These are phyloP conservation scores for Gillenia trifoliata DNA, from an alignment of 306 rosid species.

Conservation along the genomic window DNA sequence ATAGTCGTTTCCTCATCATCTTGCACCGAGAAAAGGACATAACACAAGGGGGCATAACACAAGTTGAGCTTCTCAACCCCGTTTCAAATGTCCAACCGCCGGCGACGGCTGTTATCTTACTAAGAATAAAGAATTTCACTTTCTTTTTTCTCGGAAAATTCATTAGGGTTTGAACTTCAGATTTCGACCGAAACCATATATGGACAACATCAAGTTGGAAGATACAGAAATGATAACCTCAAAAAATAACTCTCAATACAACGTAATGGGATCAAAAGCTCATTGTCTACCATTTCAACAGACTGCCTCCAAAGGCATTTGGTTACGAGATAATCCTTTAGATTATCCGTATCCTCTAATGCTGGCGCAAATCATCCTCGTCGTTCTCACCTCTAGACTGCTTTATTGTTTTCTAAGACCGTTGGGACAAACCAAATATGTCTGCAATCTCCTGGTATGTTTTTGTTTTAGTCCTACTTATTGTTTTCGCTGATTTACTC, in stretches of 20 bases:
- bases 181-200: neutral
- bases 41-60: neutral
- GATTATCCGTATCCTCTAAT: constrained; percentile 26
- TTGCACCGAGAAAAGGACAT: neutral
- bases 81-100: neutral
- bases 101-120: neutral
- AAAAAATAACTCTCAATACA: too few species aligned
- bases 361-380: constrained; percentile 26
- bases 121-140: too few species aligned
- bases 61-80: neutral
- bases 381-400: neutral
- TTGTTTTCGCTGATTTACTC: too few species aligned
- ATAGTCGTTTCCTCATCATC: neutral
- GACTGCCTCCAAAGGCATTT: constrained; percentile 26
- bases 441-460: constrained; percentile 36
- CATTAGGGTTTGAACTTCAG: neutral
- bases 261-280: neutral
- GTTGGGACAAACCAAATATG: constrained; percentile 39
- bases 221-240: neutral
- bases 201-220: neutral
- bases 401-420: constrained; percentile 42
- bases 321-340: constrained; percentile 36
- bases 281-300: neutral
- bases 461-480: too few species aligned
- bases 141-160: neutral